These are phyloP conservation scores for Kodamaea fungicola DNA, from an alignment of 1,139 yeast species.

Conservation along the genomic window DNA sequence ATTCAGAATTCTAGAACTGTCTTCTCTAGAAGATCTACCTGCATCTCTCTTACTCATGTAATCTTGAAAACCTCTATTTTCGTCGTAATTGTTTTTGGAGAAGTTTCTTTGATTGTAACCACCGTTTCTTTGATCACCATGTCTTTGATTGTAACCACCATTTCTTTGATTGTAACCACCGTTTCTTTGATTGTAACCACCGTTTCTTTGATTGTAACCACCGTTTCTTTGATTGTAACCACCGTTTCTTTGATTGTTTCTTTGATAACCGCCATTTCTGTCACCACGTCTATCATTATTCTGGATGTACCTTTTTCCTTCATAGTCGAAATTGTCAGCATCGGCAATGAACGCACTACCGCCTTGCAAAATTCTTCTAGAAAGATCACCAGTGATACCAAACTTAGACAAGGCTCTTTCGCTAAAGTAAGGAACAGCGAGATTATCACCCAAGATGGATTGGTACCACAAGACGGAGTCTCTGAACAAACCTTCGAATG, in stretches of 20 bases:
- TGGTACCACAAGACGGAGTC: slow-evolving; percentile 9
- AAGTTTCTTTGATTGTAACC: neutral
- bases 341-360: slow-evolving; percentile 8
- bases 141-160: neutral
- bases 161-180: slow-evolving; percentile 1
- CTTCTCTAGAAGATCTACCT: too few species aligned
- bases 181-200: slow-evolving; percentile 9
- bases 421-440: slow-evolving; percentile 4
- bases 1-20: too few species aligned
- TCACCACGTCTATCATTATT: slow-evolving; percentile 9
- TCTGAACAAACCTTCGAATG: slow-evolving; percentile 9
- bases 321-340: slow-evolving; percentile 6
- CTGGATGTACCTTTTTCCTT: slow-evolving; percentile 2
- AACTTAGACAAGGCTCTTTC: slow-evolving; percentile 6
- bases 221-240: slow-evolving; percentile 10
- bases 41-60: too few species aligned
- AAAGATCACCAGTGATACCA: slow-evolving; percentile 6
- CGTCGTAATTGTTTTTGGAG: slow-evolving; percentile 7
- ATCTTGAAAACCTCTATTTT: too few species aligned
- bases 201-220: neutral
- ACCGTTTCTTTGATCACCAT: slow-evolving; percentile 8
- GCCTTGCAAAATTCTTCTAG: slow-evolving; percentile 6
- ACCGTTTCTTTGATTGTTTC: slow-evolving; percentile 9
- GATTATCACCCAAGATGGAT: slow-evolving; percentile 4
- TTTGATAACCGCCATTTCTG: slow-evolving; percentile 8